These are phyloP conservation scores for Cytidiella melzeri DNA, from an alignment of 768 basidiomycete species.

Conservation along the genomic window DNA sequence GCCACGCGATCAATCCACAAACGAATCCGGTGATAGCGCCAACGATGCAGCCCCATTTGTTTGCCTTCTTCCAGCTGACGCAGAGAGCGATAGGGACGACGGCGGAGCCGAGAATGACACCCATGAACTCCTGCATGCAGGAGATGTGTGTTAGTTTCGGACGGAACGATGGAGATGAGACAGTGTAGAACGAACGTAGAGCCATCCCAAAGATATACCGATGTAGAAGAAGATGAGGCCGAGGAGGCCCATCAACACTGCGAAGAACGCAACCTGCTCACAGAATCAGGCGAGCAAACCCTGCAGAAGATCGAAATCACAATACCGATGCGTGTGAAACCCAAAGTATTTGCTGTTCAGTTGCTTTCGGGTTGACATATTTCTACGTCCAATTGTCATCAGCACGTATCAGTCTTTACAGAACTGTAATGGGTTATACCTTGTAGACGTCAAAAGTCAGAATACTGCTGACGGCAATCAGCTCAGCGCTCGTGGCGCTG, in stretches of 20 bases:
- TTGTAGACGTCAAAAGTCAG: slow-evolving; percentile 86
- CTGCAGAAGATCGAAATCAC: slow-evolving; percentile 15
- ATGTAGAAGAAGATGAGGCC: slow-evolving; percentile 86
- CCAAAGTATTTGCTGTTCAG: slow-evolving; percentile 61
- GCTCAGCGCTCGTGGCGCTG: slow-evolving; percentile 80
- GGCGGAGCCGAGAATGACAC: slow-evolving; percentile 76
- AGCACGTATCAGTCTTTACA: too few species aligned
- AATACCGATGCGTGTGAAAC: slow-evolving; percentile 64
- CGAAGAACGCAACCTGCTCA: slow-evolving; percentile 57
- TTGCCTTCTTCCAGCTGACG: slow-evolving; percentile 81
- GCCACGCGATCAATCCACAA: slow-evolving; percentile 74
- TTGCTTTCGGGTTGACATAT: slow-evolving; percentile 80
- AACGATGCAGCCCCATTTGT: slow-evolving; percentile 76
- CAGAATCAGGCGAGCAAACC: neutral
- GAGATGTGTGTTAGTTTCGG: neutral
- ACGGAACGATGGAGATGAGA: neutral
- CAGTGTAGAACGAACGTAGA: slow-evolving; percentile 53
- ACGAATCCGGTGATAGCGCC: slow-evolving; percentile 68
- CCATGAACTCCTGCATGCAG: slow-evolving; percentile 69
- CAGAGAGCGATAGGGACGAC: slow-evolving; percentile 85
- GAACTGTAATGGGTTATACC: slow-evolving; percentile 32
- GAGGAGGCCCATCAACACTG: slow-evolving; percentile 74
- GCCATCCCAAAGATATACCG: slow-evolving; percentile 91
- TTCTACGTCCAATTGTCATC: too few species aligned
- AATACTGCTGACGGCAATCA: slow-evolving; percentile 83